These are phyloP conservation scores for Botrytis galanthina DNA, from an alignment of 2,329 filamentous ascomycete genomes.

Conservation along the genomic window DNA sequence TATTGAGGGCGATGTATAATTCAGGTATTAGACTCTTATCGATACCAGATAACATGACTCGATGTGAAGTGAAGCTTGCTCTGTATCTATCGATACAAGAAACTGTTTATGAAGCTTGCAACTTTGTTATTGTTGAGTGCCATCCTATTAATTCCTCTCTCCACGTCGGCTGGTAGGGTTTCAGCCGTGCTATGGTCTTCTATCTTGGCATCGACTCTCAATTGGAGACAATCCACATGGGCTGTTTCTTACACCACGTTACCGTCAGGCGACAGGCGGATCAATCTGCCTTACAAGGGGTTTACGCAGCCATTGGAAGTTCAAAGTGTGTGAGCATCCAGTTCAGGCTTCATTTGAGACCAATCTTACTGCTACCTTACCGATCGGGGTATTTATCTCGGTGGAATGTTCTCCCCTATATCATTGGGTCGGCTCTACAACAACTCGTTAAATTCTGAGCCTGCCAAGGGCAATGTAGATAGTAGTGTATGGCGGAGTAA, in stretches of 20 bases:
- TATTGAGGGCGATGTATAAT: not conserved
- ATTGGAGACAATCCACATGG: not conserved
- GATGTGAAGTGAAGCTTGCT: not conserved
- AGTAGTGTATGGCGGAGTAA: not conserved
- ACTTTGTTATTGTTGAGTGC: not conserved
- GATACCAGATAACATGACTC: not conserved
- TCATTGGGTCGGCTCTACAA: not conserved
- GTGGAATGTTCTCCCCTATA: not conserved
- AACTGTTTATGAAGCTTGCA: not conserved
- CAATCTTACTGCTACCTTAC: not conserved
- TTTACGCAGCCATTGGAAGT: not conserved
- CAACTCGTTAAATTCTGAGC: not conserved
- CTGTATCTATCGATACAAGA: not conserved
- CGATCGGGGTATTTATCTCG: not conserved
- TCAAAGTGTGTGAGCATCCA: not conserved
- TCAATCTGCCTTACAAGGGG: not conserved
- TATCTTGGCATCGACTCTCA: not conserved
- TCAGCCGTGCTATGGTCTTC: not conserved
- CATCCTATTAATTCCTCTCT: not conserved
- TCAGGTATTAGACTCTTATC: not conserved
- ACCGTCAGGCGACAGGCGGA: not conserved
- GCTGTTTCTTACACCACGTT: not conserved
- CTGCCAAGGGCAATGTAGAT: not conserved
- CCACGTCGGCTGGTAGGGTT: not conserved
- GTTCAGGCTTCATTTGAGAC: not conserved